Evolutionary conservation across 352 stramenopile species (phyloP), one percentile per base, ranked within the genome.

Genomic region (Globisporangium sylvaticum): DNA sequence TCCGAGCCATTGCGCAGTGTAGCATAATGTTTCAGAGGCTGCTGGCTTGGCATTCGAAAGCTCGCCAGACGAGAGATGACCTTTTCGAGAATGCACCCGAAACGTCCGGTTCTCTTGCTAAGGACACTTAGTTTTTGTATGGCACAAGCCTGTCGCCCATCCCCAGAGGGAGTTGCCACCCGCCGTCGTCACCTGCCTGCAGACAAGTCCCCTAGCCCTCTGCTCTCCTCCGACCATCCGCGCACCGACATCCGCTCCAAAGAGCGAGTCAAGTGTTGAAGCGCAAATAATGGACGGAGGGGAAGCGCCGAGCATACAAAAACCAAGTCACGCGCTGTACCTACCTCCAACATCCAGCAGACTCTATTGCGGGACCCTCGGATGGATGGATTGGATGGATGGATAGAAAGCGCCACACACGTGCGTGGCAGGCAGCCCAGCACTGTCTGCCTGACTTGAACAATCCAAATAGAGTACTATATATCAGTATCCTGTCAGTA

Each of bases 221-320:
- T 42, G 12, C 34, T 42, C 34, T 42, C 34, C 34, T 42, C 10
- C 34, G 34, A 42, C 34, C 34, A 42, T 18, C 34, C 34, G 12
- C 34, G 4, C 29, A 3, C 34, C 34, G 34, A 10, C 3, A 24
- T 9, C 27, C 27, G 27, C 53, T n/a, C 4, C 42, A 58, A 58
- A 58, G 53, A 58, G 53, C 53, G 53, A 58, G 53, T 58, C 53
- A 27, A 58, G 53, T 58, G 53, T 42, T 58, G 53, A 58, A 58
- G 27, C 53, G 27, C 53, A 58, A n/a, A n/a, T n/a, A n/a, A 58
- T 58, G 53, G 53, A 58, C 53, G 53, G 53, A 18, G 27, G 53
- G 15, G 27, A 58, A 29, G 25, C 52, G 25, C 25, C 27, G 27
- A 31, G 14, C 25, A 58, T 58, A 39, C 27, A 58, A 42, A 39